A percentile compares a stretch with the other conserved stretches of the same genome.
phyloP scores from a whole-genome alignment of 2,329 filamentous ascomycete species.

The Kalmusia sp. region DNA sequence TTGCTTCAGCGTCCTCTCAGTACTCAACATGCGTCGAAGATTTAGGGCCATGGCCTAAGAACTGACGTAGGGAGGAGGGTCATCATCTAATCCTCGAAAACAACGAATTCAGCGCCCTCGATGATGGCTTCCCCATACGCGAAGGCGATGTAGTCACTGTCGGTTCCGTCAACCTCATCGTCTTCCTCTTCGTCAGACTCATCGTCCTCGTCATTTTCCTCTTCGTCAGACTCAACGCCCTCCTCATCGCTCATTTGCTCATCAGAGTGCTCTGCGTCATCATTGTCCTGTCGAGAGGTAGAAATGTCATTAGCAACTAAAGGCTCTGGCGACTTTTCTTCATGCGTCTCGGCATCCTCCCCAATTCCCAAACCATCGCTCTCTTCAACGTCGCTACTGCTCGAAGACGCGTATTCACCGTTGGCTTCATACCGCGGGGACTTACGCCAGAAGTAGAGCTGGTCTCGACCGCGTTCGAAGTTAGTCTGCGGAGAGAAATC shows the following conservation, averaged over 20 bases:
- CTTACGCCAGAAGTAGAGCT: constrained; percentile 32
- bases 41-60: neutral
- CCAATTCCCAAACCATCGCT: too few species aligned
- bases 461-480: constrained; percentile 28
- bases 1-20: neutral
- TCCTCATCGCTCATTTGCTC: neutral
- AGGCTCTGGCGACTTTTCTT: neutral
- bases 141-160: neutral
- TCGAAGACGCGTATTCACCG: constrained; percentile 26
- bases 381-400: neutral
- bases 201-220: constrained; percentile 2
- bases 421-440: constrained; percentile 40
- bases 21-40: neutral
- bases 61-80: neutral
- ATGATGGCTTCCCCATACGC: neutral
- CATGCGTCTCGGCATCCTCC: neutral
- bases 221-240: neutral
- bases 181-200: constrained; percentile 2
- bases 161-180: neutral
- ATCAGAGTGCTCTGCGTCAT: neutral
- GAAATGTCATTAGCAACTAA: neutral
- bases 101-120: constrained; percentile 1
- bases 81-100: neutral
- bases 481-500: constrained; percentile 28
- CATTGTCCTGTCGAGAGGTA: neutral